phyloP scores from a whole-genome alignment of 192 early-diverging fungal genomes.

The Coemansia sp. region DNA sequence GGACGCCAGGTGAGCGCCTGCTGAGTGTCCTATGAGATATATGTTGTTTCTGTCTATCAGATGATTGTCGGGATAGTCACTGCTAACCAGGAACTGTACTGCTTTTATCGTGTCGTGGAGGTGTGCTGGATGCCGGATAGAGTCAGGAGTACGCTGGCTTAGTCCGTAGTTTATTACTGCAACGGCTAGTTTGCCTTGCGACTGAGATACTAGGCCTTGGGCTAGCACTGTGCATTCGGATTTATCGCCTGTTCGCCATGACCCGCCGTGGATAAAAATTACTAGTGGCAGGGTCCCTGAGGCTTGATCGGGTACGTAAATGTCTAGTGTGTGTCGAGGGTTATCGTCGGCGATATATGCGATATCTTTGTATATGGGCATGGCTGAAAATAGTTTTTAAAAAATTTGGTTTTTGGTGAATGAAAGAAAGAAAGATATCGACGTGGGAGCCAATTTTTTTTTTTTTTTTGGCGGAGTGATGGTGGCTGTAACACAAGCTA shows the following conservation, averaged over 20 bases:
- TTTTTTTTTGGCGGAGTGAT: too few species aligned
- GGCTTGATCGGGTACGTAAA: constrained; percentile 61
- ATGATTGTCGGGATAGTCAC: constrained; percentile 26
- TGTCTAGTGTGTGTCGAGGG: constrained; percentile 61
- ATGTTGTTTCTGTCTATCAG: constrained; percentile 43
- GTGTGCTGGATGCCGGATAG: constrained; percentile 70
- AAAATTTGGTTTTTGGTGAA: neutral
- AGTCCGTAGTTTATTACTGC: constrained; percentile 80
- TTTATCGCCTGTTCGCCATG: constrained; percentile 85
- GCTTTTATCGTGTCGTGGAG: constrained; percentile 66
- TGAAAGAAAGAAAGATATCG: neutral
- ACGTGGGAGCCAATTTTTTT: neutral
- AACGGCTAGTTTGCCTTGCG: constrained; percentile 56
- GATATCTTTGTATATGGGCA: constrained; percentile 33
- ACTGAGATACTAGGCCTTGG: constrained; percentile 43
- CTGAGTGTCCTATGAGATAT: constrained; percentile 75
- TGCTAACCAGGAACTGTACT: constrained; percentile 54
- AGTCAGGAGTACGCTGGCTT: constrained; percentile 17
- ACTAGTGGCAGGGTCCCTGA: constrained; percentile 53
- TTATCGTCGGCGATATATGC: constrained; percentile 27
- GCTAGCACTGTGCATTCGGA: constrained; percentile 60
- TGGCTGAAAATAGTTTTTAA: neutral
- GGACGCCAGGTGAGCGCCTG: constrained; percentile 74
- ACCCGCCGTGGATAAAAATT: constrained; percentile 84
- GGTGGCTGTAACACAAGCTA: neutral